phyloP scores from a whole-genome alignment of 2,329 filamentous ascomycete species.

The Clarireedia paspali region DNA sequence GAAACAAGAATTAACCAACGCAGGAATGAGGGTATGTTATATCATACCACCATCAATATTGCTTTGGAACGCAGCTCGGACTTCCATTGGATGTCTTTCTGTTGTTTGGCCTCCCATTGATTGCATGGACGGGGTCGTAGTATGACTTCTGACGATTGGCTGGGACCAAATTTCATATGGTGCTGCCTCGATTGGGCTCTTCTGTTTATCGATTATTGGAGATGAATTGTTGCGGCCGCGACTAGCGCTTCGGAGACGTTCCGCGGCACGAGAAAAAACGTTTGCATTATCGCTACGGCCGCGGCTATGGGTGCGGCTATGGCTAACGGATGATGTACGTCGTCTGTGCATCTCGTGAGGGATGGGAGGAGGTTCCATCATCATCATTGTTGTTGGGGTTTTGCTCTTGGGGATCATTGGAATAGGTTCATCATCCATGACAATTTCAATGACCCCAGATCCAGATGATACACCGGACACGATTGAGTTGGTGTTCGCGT shows the following conservation, averaged over 20 bases:
- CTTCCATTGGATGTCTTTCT: constrained; percentile 28
- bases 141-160: constrained; percentile 9
- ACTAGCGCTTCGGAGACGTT: constrained; percentile 53
- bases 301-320: constrained; percentile 39
- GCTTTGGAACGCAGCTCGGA: constrained; percentile 24
- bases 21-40: constrained; percentile 14
- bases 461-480: constrained; percentile 29
- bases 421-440: constrained; percentile 44
- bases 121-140: constrained; percentile 8
- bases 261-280: constrained; percentile 49
- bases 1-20: background rate
- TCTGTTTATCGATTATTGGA: constrained; percentile 17
- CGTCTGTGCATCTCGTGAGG: constrained; percentile 36
- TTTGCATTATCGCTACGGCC: constrained; percentile 49
- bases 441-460: constrained; percentile 56
- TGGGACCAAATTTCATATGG: constrained; percentile 13
- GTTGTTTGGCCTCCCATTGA: background rate
- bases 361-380: constrained; percentile 14
- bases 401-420: constrained; percentile 3
- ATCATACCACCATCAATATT: constrained; percentile 29
- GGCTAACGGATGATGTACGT: constrained; percentile 13
- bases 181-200: constrained; percentile 21
- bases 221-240: constrained; percentile 39
- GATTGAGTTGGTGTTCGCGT: constrained; percentile 28
- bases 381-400: background rate